Base-by-base conservation (phyloP, 352 stramenopile species). In the Plasmopara halstedii region DNA sequence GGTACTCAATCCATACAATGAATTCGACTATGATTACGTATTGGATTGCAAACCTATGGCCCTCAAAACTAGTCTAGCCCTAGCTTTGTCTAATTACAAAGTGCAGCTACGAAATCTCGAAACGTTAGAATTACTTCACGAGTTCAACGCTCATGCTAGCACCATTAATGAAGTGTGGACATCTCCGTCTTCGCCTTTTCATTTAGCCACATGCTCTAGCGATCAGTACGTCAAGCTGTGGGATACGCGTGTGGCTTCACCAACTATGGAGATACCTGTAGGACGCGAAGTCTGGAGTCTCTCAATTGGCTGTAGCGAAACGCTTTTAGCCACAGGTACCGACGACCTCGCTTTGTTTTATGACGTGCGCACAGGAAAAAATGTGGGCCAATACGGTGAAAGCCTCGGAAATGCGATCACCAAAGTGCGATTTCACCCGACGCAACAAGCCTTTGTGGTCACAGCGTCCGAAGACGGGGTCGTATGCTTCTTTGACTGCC, bases 401-500 rank as follows among this genome's bases (percentile, higher is more conserved):
- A 93, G 82, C 56, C 84, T 95, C 62, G 76, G 90, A 18, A 85
- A 95, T 52, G 73, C 82, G 26, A 70, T 96, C 38, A 96, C 86
- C 26, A 75, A 88, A 33, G 83, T 96, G 19, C 75, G 70, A 2
- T 95, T 94, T 64, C 82, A 94, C 48, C 86, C 86, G 29, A 72
- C 63, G 26, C 73, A 88, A 20, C 65, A 49, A 19, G 64, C 73
- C 11, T 89, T 86, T 55, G 69, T 96, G 22, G 76, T 89, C 35
- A 94, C 86, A n/a, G 86, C 78, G 5, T 95, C 84, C 2, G 86
- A 96, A 47, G 86, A 96, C 54, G 86, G 86, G 42, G 66, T 95
- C 36, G 85, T 96, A 63, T 95, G 84, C 57, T 85, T 93, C 50
- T 95, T 92, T 44, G 80, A 96, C 50, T 88, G 66, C 39, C 75